A percentile compares a stretch with the other conserved stretches of the same genome.
These are phyloP conservation scores for Trapa bicornis DNA, from an alignment of 345 rosid genomes.

Conservation along the genomic window DNA sequence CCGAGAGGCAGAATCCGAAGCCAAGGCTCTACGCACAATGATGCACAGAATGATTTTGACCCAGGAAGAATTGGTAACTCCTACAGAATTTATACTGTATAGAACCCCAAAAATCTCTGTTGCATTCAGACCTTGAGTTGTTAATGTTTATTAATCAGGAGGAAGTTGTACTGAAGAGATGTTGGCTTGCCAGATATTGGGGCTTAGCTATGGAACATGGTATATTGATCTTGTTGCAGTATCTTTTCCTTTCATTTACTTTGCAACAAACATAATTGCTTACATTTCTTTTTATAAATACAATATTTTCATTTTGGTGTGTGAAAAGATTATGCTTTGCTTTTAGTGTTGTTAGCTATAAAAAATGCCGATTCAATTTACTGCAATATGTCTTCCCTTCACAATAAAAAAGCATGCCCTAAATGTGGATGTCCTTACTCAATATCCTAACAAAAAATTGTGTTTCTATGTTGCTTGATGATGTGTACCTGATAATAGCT, in stretches of 20 bases:
- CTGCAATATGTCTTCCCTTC: neutral
- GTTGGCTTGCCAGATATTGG: slow-evolving; percentile 99
- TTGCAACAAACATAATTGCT: neutral
- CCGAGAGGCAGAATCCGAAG: slow-evolving; percentile 78
- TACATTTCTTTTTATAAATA: neutral
- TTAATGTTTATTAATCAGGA: slow-evolving; percentile 36
- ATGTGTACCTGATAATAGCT: neutral
- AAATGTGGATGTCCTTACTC: neutral
- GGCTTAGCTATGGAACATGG: slow-evolving; percentile 84
- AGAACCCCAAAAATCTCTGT: slow-evolving; percentile 11
- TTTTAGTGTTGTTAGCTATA: neutral
- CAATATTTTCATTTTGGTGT: neutral
- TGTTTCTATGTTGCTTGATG: neutral
- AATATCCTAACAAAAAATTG: neutral
- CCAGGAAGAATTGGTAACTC: slow-evolving; percentile 48
- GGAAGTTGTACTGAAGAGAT: slow-evolving; percentile 97
- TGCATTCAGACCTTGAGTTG: slow-evolving; percentile 10
- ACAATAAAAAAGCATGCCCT: neutral
- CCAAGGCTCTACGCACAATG: slow-evolving; percentile 73
- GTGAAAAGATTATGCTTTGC: neutral
- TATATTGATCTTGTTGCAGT: neutral
- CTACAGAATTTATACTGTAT: slow-evolving; percentile 4
- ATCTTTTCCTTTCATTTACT: slow-evolving; percentile 1
- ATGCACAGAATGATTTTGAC: slow-evolving; percentile 42
- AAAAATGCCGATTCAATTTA: neutral